A percentile compares a stretch with the other conserved stretches of the same genome.
These are phyloP conservation scores for Metschnikowia reukaufii DNA, from an alignment of 805 yeast genomes.

Conservation along the genomic window DNA sequence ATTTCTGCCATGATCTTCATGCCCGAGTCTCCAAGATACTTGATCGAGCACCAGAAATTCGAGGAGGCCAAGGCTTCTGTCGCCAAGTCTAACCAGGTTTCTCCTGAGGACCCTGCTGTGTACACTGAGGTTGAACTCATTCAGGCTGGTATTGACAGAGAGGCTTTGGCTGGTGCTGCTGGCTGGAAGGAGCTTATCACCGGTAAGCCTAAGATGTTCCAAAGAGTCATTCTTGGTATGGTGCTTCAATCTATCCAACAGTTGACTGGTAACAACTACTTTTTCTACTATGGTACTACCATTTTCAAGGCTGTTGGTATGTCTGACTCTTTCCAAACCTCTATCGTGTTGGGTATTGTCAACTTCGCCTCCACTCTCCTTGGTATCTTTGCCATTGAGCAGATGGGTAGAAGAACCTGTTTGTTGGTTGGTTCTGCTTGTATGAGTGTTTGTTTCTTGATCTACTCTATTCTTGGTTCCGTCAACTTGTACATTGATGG, in stretches of 20 bases:
- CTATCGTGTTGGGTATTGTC: constrained; percentile 53
- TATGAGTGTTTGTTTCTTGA: constrained; percentile 56
- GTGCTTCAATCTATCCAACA: constrained; percentile 62
- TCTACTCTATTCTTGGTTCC: constrained; percentile 62
- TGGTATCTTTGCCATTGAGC: constrained; percentile 51
- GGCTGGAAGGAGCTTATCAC: constrained; percentile 62
- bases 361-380: constrained; percentile 56
- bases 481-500: constrained; percentile 44
- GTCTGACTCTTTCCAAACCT: constrained; percentile 54
- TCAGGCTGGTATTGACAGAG: constrained; percentile 62
- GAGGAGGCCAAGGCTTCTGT: constrained; percentile 57
- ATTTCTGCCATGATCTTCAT: constrained; percentile 52
- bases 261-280: constrained; percentile 60
- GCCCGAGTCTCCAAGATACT: constrained; percentile 72
- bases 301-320: constrained; percentile 53
- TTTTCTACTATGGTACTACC: constrained; percentile 61
- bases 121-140: constrained; percentile 53
- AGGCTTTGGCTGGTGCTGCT: constrained; percentile 61
- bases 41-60: constrained; percentile 48
- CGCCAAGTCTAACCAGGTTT: constrained; percentile 57
- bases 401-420: constrained; percentile 53
- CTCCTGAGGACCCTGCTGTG: constrained; percentile 54
- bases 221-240: constrained; percentile 57
- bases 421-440: constrained; percentile 51
- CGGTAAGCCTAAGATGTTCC: constrained; percentile 62